Conservation (phyloP, 345 rosid genomes). For the Citrus glauca region DNA sequence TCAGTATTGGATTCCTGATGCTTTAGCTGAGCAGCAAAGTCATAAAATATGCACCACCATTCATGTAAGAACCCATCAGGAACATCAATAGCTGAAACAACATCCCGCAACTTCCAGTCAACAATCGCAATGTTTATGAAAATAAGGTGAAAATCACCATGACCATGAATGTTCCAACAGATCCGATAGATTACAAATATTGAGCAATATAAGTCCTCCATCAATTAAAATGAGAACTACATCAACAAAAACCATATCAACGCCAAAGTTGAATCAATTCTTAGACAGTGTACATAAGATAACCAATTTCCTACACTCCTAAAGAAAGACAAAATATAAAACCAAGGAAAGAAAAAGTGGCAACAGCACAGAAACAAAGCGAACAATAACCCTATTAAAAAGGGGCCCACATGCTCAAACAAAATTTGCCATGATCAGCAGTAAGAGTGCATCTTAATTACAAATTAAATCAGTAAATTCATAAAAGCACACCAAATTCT, state of each 20-base stretch:
- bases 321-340: neutral
- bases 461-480: neutral
- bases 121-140: neutral
- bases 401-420: neutral
- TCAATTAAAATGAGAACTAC: neutral
- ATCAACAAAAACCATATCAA: neutral
- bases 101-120: neutral
- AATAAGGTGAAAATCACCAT: neutral
- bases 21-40: constrained; percentile 11
- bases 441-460: neutral
- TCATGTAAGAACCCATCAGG: constrained; percentile 29
- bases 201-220: neutral
- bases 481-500: neutral
- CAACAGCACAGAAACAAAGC: neutral
- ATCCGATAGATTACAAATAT: neutral
- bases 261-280: neutral
- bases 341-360: too few relatives aligned
- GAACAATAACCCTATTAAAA: neutral
- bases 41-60: constrained; percentile 37
- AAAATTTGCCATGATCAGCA: neutral
- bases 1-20: neutral
- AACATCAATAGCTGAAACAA: constrained; percentile 25
- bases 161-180: neutral
- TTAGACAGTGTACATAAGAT: neutral
- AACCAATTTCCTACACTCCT: neutral